Conservation (phyloP, 805 yeast species). For the Metschnikowia cerradonensis region DNA sequence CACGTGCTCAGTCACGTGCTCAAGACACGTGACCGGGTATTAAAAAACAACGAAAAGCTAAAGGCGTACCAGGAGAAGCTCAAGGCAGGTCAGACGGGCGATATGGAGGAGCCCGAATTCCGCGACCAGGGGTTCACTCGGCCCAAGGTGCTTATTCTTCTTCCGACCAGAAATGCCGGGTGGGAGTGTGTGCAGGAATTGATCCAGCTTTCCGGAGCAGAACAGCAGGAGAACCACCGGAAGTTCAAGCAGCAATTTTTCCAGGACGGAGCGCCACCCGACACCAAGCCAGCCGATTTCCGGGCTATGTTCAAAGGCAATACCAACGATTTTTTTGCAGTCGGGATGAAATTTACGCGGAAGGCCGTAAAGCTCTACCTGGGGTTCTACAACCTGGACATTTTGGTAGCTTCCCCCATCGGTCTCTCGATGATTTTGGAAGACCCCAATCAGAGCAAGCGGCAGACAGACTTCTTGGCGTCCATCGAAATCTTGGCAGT, state of each 20-base stretch:
- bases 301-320: slow-evolving; percentile 78
- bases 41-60: slow-evolving; percentile 68
- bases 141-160: slow-evolving; percentile 76
- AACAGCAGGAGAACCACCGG: slow-evolving; percentile 75
- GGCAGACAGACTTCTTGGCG: slow-evolving; percentile 77
- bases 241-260: slow-evolving; percentile 71
- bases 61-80: slow-evolving; percentile 39
- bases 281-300: slow-evolving; percentile 78
- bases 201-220: slow-evolving; percentile 59
- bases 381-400: slow-evolving; percentile 78
- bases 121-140: slow-evolving; percentile 95
- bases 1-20: slow-evolving; percentile 80
- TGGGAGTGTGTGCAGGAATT: slow-evolving; percentile 62
- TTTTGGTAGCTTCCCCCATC: slow-evolving; percentile 86
- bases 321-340: slow-evolving; percentile 83
- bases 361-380: slow-evolving; percentile 82
- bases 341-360: slow-evolving; percentile 89
- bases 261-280: slow-evolving; percentile 45
- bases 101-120: slow-evolving; percentile 50
- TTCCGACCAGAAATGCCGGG: slow-evolving; percentile 82
- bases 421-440: slow-evolving; percentile 77
- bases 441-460: slow-evolving; percentile 48
- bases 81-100: slow-evolving; percentile 32
- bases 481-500: slow-evolving; percentile 79
- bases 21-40: slow-evolving; percentile 81